These are phyloP conservation scores for Alloteropsis semialata DNA, from an alignment of 176 grass and related monocot species.

Conservation along the genomic window DNA sequence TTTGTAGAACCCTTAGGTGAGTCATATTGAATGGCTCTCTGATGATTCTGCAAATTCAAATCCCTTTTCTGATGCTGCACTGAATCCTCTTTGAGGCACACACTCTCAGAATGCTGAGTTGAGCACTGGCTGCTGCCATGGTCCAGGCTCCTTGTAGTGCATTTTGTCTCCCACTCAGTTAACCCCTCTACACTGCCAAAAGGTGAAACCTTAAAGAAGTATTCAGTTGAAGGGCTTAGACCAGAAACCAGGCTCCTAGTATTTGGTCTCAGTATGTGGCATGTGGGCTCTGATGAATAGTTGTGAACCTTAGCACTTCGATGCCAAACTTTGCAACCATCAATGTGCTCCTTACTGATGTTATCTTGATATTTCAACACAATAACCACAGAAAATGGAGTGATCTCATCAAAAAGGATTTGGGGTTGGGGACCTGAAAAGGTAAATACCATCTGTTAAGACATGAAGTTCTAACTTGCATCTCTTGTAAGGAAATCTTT, in stretches of 20 bases:
- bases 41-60: conserved; percentile 37
- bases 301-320: conserved; percentile 39
- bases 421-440: conserved; percentile 48
- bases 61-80: conserved; percentile 38
- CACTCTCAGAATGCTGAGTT: conserved; percentile 56
- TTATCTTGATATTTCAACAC: conserved; percentile 47
- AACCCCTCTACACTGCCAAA: conserved; percentile 57
- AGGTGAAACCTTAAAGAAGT: conserved; percentile 63
- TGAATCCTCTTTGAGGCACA: conserved; percentile 39
- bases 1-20: conserved; percentile 82
- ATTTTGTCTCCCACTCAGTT: conserved; percentile 55
- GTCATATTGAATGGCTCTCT: conserved; percentile 50
- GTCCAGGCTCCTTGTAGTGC: conserved; percentile 57
- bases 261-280: conserved; percentile 56
- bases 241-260: conserved; percentile 61
- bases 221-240: conserved; percentile 70
- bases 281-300: conserved; percentile 67
- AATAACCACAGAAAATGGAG: conserved; percentile 58
- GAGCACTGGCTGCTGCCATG: conserved; percentile 49
- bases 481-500: neutral
- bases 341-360: conserved; percentile 51
- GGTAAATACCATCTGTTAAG: conserved; percentile 38
- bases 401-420: conserved; percentile 63
- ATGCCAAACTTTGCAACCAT: conserved; percentile 73
- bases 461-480: neutral